Evolutionary conservation across 78 protist species (phyloP).

Genomic region (Dictyostelium capitatum): DNA sequence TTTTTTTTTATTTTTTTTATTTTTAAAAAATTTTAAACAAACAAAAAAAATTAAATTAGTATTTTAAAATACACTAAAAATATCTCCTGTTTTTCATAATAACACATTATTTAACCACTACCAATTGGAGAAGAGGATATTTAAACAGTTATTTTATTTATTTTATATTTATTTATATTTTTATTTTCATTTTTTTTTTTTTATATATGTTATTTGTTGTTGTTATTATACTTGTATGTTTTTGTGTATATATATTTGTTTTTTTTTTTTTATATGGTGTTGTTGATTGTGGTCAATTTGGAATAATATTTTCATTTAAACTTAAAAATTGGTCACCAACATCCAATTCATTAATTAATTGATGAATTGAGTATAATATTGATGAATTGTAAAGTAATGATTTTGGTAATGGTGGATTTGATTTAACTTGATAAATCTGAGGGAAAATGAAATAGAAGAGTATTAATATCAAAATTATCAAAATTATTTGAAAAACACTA

Average conservation of each 20-base stretch:
- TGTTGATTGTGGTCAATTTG: too few species aligned
- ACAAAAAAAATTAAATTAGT: too few species aligned
- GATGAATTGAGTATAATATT: neutral
- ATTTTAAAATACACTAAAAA: too few species aligned
- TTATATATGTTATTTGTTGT: neutral
- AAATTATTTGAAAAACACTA: neutral
- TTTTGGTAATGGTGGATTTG: constrained; percentile 36
- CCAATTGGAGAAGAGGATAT: too few species aligned
- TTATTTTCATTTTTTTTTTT: neutral
- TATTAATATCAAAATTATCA: neutral
- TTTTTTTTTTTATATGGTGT: neutral
- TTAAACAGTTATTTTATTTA: too few species aligned
- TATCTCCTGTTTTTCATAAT: too few species aligned
- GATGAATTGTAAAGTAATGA: constrained; percentile 8
- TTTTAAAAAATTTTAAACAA: too few species aligned
- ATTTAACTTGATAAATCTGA: constrained; percentile 48
- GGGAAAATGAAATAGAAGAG: neutral
- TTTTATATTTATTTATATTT: neutral
- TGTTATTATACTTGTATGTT: neutral
- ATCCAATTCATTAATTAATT: constrained; percentile 23
- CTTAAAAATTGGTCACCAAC: constrained; percentile 24
- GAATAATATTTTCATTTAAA: neutral
- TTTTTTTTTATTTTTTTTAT: too few species aligned
- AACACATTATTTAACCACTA: too few species aligned
- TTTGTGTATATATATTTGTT: neutral